A percentile compares a stretch with the other conserved stretches of the same genome.
phyloP scores from a whole-genome alignment of 1,284 basidiomycete genomes.

The Fomitopsis palustris region DNA sequence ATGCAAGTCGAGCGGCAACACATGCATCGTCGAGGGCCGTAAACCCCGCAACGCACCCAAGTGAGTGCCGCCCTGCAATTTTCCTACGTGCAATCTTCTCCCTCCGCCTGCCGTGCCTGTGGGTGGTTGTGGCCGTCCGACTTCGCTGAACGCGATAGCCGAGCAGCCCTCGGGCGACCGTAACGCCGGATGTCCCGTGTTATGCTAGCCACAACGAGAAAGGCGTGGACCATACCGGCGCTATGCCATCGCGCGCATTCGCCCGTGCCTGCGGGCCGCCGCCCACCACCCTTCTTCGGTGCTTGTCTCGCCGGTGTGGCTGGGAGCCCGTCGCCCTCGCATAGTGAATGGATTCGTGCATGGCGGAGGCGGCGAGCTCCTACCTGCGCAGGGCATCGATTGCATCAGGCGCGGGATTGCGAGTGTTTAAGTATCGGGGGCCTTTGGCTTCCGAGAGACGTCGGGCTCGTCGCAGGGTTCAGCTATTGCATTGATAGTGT shows the following conservation, averaged over 20 bases:
- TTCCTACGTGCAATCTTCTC: conserved; percentile 12
- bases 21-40: conserved; percentile 76
- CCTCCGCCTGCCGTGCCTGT: not conserved
- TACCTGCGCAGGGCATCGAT: not conserved
- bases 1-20: conserved; percentile 63
- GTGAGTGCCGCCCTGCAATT: conserved; percentile 46
- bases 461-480: not conserved
- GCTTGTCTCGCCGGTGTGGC: not conserved
- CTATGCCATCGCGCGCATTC: not conserved
- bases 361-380: not conserved
- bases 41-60: conserved; percentile 74
- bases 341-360: not conserved
- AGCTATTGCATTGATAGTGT: not conserved
- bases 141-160: not conserved
- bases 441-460: not conserved
- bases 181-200: not conserved
- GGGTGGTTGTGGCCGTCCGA: not conserved
- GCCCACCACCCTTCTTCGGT: not conserved
- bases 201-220: not conserved
- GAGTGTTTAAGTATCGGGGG: not conserved
- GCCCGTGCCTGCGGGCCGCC: not conserved
- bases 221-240: not conserved
- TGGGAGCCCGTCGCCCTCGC: not conserved
- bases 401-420: not conserved
- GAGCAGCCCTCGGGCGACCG: not conserved